Percentiles rank a stretch among this genome's conserved stretches.
Evolutionary conservation across 1,284 basidiomycete species (phyloP).

Genomic region (Trichosporon asahii): DNA sequence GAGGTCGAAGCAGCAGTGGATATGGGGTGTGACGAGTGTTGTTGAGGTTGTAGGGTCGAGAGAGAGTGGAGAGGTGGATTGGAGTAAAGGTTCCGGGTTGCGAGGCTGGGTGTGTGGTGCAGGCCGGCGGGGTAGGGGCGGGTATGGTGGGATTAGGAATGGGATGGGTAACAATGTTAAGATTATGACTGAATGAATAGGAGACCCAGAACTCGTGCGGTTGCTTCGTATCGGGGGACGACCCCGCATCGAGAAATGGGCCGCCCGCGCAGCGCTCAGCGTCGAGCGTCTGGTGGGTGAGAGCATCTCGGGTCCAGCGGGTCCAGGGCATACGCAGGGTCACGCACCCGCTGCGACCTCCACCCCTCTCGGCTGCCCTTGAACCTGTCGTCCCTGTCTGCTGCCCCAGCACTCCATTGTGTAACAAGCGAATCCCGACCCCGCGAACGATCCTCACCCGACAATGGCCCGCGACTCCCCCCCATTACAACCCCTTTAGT

Average conservation of each 20-base stretch:
- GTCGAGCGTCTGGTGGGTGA: too few species aligned
- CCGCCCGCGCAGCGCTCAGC: too few species aligned
- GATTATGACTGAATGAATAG: background rate
- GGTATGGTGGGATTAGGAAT: too few species aligned
- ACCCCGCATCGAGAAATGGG: background rate
- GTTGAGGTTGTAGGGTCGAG: background rate
- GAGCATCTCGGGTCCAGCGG: too few species aligned
- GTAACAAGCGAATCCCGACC: background rate
- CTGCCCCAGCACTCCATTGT: background rate
- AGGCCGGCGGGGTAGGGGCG: too few species aligned
- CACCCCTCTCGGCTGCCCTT: background rate
- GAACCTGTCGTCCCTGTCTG: too few species aligned
- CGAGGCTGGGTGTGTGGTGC: too few species aligned
- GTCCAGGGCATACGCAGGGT: background rate
- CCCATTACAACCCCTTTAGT: background rate
- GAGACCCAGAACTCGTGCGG: background rate
- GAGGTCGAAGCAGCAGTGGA: background rate
- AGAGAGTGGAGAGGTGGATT: background rate
- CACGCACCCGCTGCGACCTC: background rate
- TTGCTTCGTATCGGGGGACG: background rate
- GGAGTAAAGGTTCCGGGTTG: background rate
- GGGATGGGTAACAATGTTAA: background rate
- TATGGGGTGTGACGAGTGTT: background rate
- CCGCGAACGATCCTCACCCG: background rate
- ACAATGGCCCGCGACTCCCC: background rate